Base-by-base conservation (phyloP, 2,329 filamentous ascomycete species). In the Pezicula carpinea region DNA sequence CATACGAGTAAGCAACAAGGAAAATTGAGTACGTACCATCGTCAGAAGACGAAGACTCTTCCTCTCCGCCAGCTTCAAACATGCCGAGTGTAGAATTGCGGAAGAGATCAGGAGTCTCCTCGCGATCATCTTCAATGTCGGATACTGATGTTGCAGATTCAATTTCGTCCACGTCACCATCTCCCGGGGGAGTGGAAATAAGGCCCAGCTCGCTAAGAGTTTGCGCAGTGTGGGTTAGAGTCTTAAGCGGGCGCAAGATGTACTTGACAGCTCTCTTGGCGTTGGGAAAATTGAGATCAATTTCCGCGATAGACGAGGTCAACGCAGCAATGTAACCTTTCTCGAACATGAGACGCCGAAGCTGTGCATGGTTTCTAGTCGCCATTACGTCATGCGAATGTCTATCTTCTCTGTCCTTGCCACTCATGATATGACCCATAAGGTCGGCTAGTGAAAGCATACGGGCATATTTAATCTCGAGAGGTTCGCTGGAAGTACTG, bases 41-140 rank as follows among this genome's bases (percentile, higher is more conserved):
- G 49, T 84, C 85, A 14, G 64, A 66, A 26, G 89, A 87, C 29
- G 87, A 89, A 42, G 89, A 90, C 53, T 92, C 89, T 51, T 88
- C 85, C 50, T 90, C 85, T 48, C 86, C 81, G 42, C 84, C 81
- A 54, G 87, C 85, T 64, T 97, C 93, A 44, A 96, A 83, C 83
- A 97, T 95, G 42, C 93, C 92, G 18, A 99, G 74, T 1, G 95
- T 89, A 2, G 93, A 97, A 66, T 97, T 96, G 44, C 95, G 87
- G 71, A 96, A 97, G 17, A 99, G 77, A 68, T 99, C 93, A 23
- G 95, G 93, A 5, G 95, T 99, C 64, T 97, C 93, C 66, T 96
- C 90, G 38, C 90, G 84, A 47, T 89, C 85, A 51, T 91, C 87
- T 34, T 91, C 87, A 43, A 90, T 73, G 53, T 96, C 91, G 10